These are phyloP conservation scores for Colletotrichum spinosum DNA, from an alignment of 2,329 filamentous ascomycete genomes.

Conservation along the genomic window DNA sequence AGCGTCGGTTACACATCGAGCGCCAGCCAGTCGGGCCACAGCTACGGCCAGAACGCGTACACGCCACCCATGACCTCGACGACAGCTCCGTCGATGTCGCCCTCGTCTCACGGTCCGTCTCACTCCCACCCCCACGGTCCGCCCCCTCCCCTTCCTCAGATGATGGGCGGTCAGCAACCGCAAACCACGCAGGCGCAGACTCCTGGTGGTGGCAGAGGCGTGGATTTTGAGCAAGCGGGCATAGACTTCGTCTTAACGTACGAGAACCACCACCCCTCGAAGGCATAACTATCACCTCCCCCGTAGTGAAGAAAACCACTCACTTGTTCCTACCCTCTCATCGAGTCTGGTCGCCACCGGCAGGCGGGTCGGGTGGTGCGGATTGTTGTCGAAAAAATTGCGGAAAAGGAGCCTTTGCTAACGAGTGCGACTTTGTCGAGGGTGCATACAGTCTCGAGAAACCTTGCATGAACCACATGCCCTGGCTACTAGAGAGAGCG, in stretches of 20 bases:
- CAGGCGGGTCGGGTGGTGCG: conserved; percentile 31
- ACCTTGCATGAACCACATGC: conserved; percentile 92
- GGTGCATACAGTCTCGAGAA: conserved; percentile 79
- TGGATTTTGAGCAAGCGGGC: conserved; percentile 85
- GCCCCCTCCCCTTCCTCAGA: conserved; percentile 39
- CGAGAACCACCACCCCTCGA: conserved; percentile 68
- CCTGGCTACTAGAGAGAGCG: conserved; percentile 76
- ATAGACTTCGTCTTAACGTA: conserved; percentile 95
- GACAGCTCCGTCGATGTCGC: conserved; percentile 54
- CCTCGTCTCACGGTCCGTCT: conserved; percentile 43
- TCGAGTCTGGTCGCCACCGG: conserved; percentile 30
- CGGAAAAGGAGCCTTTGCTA: conserved; percentile 51
- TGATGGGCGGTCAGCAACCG: conserved; percentile 47
- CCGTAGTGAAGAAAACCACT: conserved; percentile 56
- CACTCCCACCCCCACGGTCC: conserved; percentile 38
- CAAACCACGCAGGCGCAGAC: conserved; percentile 42
- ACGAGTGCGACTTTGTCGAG: conserved; percentile 54
- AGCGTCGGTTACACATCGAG: conserved; percentile 62
- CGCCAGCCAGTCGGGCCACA: conserved; percentile 69
- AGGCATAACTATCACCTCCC: conserved; percentile 75
- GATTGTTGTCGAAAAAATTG: conserved; percentile 26
- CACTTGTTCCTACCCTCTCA: conserved; percentile 19
- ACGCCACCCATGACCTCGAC: conserved; percentile 62
- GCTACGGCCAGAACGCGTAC: conserved; percentile 64
- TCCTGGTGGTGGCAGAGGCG: conserved; percentile 48